phyloP scores from a whole-genome alignment of 179 eudicot genomes.

The Beta lomatogona region DNA sequence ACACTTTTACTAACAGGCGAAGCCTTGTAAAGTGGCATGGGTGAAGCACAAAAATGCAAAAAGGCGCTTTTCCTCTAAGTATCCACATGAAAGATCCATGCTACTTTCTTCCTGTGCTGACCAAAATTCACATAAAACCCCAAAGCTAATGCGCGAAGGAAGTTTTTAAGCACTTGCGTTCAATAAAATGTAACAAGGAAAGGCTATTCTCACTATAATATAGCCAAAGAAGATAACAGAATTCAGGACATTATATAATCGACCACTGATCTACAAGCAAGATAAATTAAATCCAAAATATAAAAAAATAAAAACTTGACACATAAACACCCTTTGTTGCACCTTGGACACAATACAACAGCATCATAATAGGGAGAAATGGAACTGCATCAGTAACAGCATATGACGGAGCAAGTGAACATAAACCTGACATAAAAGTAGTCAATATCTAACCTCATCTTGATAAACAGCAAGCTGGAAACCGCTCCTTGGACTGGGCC shows the following conservation, averaged over 20 bases:
- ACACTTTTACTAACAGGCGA: no score
- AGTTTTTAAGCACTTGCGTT: background rate
- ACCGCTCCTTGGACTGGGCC: conserved; percentile 98
- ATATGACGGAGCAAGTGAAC: background rate
- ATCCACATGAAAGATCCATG: background rate
- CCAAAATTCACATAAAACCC: background rate
- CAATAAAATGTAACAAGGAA: background rate
- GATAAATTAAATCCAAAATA: background rate
- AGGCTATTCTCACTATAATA: background rate
- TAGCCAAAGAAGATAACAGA: background rate
- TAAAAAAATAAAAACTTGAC: background rate
- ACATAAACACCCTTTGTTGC: background rate
- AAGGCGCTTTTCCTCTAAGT: background rate
- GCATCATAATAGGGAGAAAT: background rate
- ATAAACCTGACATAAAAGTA: background rate
- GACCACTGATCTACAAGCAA: background rate
- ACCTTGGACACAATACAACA: background rate
- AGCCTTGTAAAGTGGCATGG: no score
- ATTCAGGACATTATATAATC: background rate
- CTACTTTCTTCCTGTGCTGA: background rate
- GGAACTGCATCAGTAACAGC: background rate
- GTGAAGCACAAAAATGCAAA: no score
- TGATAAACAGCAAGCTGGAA: conserved; percentile 91
- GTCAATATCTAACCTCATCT: conserved; percentile 68
- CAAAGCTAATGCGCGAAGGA: background rate